Evolutionary conservation across 2,329 filamentous ascomycete species (phyloP).

Genomic region (Cordyceps javanica): DNA sequence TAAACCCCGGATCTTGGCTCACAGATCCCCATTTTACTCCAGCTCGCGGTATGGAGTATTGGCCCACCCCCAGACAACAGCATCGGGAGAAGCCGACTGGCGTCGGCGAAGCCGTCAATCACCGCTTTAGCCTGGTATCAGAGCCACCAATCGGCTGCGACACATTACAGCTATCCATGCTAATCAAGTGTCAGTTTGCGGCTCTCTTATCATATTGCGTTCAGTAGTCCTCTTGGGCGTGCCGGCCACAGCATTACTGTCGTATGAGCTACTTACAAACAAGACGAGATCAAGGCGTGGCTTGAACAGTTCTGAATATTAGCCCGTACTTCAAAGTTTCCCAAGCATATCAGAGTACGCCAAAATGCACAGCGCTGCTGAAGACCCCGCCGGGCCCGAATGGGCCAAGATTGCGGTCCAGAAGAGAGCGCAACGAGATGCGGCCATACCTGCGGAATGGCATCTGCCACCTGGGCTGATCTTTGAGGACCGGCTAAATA

Average conservation of each 20-base stretch:
- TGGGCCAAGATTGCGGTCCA: not conserved
- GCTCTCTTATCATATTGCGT: too few species aligned
- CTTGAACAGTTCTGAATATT: too few species aligned
- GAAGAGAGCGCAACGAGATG: not conserved
- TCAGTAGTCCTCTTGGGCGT: too few species aligned
- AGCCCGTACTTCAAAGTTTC: not conserved
- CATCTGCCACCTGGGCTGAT: not conserved
- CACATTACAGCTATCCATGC: too few species aligned
- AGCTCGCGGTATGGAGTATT: not conserved
- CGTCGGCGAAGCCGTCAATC: not conserved
- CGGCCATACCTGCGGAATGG: not conserved
- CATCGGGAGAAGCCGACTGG: constrained; percentile 1
- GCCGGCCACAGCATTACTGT: too few species aligned
- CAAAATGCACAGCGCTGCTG: not conserved
- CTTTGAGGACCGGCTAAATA: not conserved
- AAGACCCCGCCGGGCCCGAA: not conserved
- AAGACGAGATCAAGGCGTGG: too few species aligned
- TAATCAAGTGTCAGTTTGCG: too few species aligned
- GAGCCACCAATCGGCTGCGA: not conserved
- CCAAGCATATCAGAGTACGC: too few species aligned
- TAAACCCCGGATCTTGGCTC: not conserved
- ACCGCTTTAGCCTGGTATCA: not conserved
- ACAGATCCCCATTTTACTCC: too few species aligned
- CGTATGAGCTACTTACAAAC: too few species aligned
- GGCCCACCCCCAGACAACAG: not conserved